Conservation (phyloP, 2,329 filamentous ascomycete genomes). For the Coniochaeta ligniaria region DNA sequence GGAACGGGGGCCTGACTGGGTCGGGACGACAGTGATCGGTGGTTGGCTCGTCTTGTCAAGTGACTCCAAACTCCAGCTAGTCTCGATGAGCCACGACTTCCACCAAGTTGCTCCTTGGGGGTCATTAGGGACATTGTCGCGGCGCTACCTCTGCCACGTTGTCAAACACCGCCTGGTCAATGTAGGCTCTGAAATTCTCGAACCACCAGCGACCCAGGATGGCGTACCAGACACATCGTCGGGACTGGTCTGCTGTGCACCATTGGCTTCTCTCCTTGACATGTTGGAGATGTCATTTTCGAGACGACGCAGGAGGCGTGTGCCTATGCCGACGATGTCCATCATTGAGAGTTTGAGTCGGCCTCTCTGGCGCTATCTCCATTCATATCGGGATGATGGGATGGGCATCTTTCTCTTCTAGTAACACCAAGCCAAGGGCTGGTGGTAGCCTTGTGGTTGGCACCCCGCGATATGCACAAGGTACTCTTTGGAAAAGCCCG, state of each 20-base stretch:
- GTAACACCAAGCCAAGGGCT: background rate
- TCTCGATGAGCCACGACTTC: conserved; percentile 13
- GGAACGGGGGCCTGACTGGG: background rate
- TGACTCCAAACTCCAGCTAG: conserved; percentile 10
- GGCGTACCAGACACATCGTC: background rate
- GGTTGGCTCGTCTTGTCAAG: conserved; percentile 3
- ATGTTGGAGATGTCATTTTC: background rate
- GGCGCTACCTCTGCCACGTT: conserved; percentile 6
- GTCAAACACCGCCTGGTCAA: background rate
- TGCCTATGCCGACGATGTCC: background rate
- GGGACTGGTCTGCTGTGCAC: background rate
- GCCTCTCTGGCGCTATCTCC: too few relatives aligned
- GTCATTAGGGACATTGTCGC: background rate
- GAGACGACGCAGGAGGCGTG: background rate
- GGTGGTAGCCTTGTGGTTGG: background rate
- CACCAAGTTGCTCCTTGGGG: background rate
- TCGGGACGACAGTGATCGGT: background rate
- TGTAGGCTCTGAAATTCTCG: background rate
- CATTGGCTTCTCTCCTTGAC: background rate
- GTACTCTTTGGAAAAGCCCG: background rate
- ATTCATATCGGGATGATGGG: too few relatives aligned
- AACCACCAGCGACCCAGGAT: background rate
- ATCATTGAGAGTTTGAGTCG: too few relatives aligned
- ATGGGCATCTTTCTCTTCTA: background rate
- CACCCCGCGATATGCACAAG: background rate